Evolutionary conservation across 176 grass and related monocot species (phyloP).

Genomic region (Zizania latifolia): DNA sequence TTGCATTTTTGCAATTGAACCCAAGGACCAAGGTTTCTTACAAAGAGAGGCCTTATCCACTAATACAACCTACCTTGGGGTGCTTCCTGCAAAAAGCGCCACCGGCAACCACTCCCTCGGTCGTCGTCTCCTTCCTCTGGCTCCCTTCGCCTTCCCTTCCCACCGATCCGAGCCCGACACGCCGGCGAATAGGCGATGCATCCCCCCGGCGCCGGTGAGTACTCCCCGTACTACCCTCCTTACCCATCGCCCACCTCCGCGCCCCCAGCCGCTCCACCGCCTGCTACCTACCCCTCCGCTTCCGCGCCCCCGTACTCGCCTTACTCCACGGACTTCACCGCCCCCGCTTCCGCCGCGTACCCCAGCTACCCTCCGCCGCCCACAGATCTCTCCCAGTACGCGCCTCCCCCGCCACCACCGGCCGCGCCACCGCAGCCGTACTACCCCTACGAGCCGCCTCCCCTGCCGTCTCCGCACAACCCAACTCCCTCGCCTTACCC

Average conservation of each 20-base stretch:
- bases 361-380: slow-evolving; percentile 39
- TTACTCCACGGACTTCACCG: slow-evolving; percentile 45
- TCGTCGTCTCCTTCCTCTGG: neutral
- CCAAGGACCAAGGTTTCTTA: neutral
- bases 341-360: slow-evolving; percentile 33
- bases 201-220: slow-evolving; percentile 39
- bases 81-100: neutral
- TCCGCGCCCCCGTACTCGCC: slow-evolving; percentile 74
- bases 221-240: slow-evolving; percentile 44
- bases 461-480: slow-evolving; percentile 35
- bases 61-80: neutral
- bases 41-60: neutral
- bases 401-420: neutral
- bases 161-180: slow-evolving; percentile 4
- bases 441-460: slow-evolving; percentile 41
- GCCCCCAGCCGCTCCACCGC: neutral
- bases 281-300: slow-evolving; percentile 33
- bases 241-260: slow-evolving; percentile 31
- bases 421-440: slow-evolving; percentile 38
- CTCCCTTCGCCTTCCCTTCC: neutral
- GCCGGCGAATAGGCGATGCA: slow-evolving; percentile 48
- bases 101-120: neutral
- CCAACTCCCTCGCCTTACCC: slow-evolving; percentile 52
- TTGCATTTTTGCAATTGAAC: neutral
- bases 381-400: slow-evolving; percentile 32